Percentiles rank a stretch among this genome's conserved stretches.
Conservation (phyloP, 495 filamentous ascomycete species). For the Aspergillus funiculosus region DNA sequence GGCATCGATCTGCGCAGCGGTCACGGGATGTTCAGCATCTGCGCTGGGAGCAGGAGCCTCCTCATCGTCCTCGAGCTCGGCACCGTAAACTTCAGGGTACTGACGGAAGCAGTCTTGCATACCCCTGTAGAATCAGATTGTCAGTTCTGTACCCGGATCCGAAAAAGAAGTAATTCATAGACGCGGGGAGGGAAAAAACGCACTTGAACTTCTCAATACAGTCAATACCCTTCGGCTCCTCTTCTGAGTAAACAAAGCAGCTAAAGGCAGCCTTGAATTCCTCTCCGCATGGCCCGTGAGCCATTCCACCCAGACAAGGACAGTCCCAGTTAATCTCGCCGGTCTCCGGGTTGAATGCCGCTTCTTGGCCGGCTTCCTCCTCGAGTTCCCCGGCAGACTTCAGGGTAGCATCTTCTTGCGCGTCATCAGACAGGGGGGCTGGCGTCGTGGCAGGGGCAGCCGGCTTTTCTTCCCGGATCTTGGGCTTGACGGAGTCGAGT, state of each 20-base stretch:
- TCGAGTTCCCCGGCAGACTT: slow-evolving; percentile 54
- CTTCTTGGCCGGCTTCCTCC: slow-evolving; percentile 75
- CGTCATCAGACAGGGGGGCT: slow-evolving; percentile 11
- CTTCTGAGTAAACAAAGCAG: slow-evolving; percentile 91
- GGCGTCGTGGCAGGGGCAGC: slow-evolving; percentile 6
- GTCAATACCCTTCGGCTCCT: slow-evolving; percentile 98
- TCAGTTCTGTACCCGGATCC: background rate
- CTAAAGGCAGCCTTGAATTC: slow-evolving; percentile 92
- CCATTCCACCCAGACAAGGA: slow-evolving; percentile 96
- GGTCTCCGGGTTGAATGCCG: slow-evolving; percentile 95
- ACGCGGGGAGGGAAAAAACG: slow-evolving; percentile 20
- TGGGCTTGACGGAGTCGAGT: slow-evolving; percentile 43
- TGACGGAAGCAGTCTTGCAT: slow-evolving; percentile 97
- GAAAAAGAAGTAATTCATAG: background rate
- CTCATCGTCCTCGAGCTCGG: slow-evolving; percentile 87
- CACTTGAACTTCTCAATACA: slow-evolving; percentile 98
- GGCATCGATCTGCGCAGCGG: slow-evolving; percentile 16
- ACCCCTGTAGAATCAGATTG: slow-evolving; percentile 44
- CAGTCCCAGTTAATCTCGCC: slow-evolving; percentile 99
- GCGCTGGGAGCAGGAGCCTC: slow-evolving; percentile 33
- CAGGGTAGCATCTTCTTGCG: slow-evolving; percentile 20
- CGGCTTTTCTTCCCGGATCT: slow-evolving; percentile 32
- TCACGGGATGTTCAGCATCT: slow-evolving; percentile 5
- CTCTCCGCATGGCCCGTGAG: slow-evolving; percentile 90
- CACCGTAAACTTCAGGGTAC: slow-evolving; percentile 86